Base-by-base conservation (phyloP, 768 basidiomycete genomes). In the Sistotremastrum suecicum region DNA sequence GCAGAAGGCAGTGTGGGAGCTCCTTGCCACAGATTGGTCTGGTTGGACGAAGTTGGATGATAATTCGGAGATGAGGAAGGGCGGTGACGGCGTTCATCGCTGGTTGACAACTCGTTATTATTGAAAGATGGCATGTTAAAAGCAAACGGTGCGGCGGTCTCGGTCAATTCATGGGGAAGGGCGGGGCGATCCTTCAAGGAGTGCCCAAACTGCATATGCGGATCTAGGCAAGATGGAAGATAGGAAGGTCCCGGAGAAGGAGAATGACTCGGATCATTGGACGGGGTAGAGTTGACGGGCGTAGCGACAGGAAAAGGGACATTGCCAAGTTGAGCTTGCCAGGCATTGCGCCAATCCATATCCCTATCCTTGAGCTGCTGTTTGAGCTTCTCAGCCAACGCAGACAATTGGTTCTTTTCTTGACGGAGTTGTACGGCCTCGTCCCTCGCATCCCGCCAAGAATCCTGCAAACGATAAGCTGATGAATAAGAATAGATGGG, bases 331-430 rank as follows among this genome's bases (percentile, higher is more conserved):
- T 63, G 80, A 82, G 59, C 71, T 50, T 80, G 75, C 70, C 72
- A 83, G n/a, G 81, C 64, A 9, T 74, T 68, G 56, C 72, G 69
- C 80, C 80, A 82, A 52, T 77, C 71, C 55, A 74, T 80, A 64
- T 87, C 85, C 39, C 81, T 77, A 55, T 86, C 82, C 46, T 75
- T 71, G 44, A 68, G 65, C 57, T 81, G 78, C 48, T 75, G 72
- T 43, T 72, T 73, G 32, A 51, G 43, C 37, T 38, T 33, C 11
- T 52, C 44, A 41, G 50, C 37, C 5, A 36, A 28, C 29, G 45
- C 41, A 29, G 37, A 28, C 28, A 87, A 66, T 39, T 76, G 77
- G 42, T 62, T 60, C 52, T 78, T 82, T 51, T 87, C 78, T 53
- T 78, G 75, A 42, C 70, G 72, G 53, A 83, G 67, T 35, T 78